A percentile compares a stretch with the other conserved stretches of the same genome.
phyloP scores from a whole-genome alignment of 2,329 filamentous ascomycete species.

The Laburnicola sp. region DNA sequence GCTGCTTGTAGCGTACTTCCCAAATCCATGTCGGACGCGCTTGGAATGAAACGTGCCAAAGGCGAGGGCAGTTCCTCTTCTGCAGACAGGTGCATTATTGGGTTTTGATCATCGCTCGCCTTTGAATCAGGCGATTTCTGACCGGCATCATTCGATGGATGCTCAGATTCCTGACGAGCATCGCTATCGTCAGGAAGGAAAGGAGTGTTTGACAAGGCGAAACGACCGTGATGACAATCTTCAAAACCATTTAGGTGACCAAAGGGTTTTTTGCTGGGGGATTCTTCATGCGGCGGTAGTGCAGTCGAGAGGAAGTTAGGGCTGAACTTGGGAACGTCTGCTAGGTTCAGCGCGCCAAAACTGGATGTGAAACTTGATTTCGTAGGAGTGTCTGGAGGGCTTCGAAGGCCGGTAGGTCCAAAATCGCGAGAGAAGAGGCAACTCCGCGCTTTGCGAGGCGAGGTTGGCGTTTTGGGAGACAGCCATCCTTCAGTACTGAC shows the following conservation, averaged over 20 bases:
- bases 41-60: not conserved
- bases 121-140: not conserved
- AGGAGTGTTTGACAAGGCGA: conserved; percentile 16
- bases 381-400: conserved; percentile 30
- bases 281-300: conserved; percentile 15
- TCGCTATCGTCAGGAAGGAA: conserved; percentile 4
- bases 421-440: conserved; percentile 28
- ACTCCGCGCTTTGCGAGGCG: conserved; percentile 35
- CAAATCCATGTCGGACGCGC: conserved; percentile 2
- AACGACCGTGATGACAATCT: conserved; percentile 4
- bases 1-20: conserved; percentile 4
- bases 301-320: not conserved
- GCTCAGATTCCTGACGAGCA: not conserved
- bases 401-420: conserved; percentile 11
- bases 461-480: conserved; percentile 36
- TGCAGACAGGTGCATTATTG: not conserved
- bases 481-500: conserved; percentile 37
- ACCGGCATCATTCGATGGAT: not conserved
- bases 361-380: conserved; percentile 21
- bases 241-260: not conserved
- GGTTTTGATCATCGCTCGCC: not conserved
- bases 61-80: conserved; percentile 1
- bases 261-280: conserved; percentile 13
- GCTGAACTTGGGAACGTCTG: conserved; percentile 19
- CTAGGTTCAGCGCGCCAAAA: conserved; percentile 19